A percentile compares a stretch with the other conserved stretches of the same genome.
These are phyloP conservation scores for Dactylellina haptotyla DNA, from an alignment of 2,329 filamentous ascomycete species.

Conservation along the genomic window DNA sequence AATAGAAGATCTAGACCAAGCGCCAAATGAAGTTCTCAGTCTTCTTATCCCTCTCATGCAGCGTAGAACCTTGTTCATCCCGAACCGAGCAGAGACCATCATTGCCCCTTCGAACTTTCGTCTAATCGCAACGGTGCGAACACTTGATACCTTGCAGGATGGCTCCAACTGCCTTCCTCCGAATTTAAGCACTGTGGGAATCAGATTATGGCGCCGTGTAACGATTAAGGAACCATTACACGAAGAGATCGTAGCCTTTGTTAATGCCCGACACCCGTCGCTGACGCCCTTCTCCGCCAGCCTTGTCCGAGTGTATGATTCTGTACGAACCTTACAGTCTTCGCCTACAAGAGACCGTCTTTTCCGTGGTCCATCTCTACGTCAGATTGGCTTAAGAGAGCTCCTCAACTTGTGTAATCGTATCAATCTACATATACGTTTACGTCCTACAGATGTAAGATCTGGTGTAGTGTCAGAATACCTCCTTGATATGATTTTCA, in stretches of 20 bases:
- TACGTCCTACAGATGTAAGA: conserved; percentile 25
- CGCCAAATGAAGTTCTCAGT: conserved; percentile 93
- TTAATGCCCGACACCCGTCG: conserved; percentile 75
- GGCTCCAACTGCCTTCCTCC: conserved; percentile 73
- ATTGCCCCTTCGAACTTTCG: conserved; percentile 85
- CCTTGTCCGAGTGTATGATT: conserved; percentile 64
- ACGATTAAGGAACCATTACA: conserved; percentile 73
- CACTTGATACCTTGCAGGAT: conserved; percentile 68
- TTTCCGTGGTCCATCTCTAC: conserved; percentile 41
- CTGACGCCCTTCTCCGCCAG: conserved; percentile 69
- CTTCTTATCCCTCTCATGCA: conserved; percentile 92
- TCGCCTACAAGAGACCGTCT: conserved; percentile 55
- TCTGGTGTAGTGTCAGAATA: conserved; percentile 70
- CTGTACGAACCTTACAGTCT: conserved; percentile 58
- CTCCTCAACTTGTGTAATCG: conserved; percentile 91
- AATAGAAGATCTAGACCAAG: conserved; percentile 95
- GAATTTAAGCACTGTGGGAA: conserved; percentile 76
- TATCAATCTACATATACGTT: conserved; percentile 67
- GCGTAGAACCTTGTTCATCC: conserved; percentile 86
- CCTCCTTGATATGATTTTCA: conserved; percentile 82
- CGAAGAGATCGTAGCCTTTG: conserved; percentile 78
- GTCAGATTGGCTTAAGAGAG: conserved; percentile 70
- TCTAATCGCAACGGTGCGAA: conserved; percentile 90
- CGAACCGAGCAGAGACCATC: conserved; percentile 86
- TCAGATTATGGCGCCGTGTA: conserved; percentile 86